A percentile compares a stretch with the other conserved stretches of the same genome.
Evolutionary conservation across 257 asterid species (phyloP).

Genomic region (Hygrophila difformis): DNA sequence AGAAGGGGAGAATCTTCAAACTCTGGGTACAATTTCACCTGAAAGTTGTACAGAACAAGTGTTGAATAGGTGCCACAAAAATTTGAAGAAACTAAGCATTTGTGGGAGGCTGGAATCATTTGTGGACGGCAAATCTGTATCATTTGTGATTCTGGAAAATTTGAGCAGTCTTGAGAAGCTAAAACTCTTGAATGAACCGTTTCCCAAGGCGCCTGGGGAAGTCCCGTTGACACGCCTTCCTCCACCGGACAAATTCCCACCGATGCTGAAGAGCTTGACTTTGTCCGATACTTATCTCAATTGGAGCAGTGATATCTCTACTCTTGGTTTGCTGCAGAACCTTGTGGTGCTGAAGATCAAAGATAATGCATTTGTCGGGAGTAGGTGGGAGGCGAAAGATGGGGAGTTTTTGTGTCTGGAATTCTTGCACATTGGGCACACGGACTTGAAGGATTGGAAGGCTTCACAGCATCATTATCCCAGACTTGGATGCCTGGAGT

Average conservation of each 20-base stretch:
- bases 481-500: background rate
- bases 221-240: background rate
- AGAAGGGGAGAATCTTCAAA: background rate
- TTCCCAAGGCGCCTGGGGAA: background rate
- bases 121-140: background rate
- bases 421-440: slow-evolving; percentile 1
- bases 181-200: slow-evolving; percentile 16
- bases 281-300: slow-evolving; percentile 13
- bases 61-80: slow-evolving; percentile 2
- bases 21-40: slow-evolving; percentile 8
- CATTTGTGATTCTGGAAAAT: background rate
- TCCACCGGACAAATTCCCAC: slow-evolving; percentile 10
- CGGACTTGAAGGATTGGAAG: slow-evolving; percentile 6
- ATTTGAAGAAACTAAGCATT: slow-evolving; percentile 20
- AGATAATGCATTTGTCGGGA: slow-evolving; percentile 20
- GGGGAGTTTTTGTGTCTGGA: slow-evolving; percentile 1
- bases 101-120: slow-evolving; percentile 9
- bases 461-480: slow-evolving; percentile 5
- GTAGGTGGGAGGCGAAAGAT: slow-evolving; percentile 13
- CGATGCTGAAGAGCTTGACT: slow-evolving; percentile 10
- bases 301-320: slow-evolving; percentile 20
- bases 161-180: slow-evolving; percentile 15
- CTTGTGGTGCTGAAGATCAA: slow-evolving; percentile 25
- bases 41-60: slow-evolving; percentile 15
- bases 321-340: slow-evolving; percentile 9